A percentile compares a stretch with the other conserved stretches of the same genome.
Conservation (phyloP, 495 filamentous ascomycete genomes). For the Recurvomyces mirabilis region DNA sequence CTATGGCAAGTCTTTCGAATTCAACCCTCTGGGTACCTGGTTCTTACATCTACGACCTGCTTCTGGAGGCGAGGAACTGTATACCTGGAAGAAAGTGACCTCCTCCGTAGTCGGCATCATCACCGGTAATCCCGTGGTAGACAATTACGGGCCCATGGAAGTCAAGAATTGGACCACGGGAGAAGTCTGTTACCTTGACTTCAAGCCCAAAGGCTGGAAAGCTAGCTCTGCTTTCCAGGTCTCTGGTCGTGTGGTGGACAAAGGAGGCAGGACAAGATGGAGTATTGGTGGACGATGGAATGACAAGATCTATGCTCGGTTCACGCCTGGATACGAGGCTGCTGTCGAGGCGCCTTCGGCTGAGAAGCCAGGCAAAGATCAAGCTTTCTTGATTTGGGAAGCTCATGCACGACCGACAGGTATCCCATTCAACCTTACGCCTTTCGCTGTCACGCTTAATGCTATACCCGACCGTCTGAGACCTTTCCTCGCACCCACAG, state of each 20-base stretch:
- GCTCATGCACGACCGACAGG: constrained; percentile 65
- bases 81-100: constrained; percentile 98
- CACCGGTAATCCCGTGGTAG: constrained; percentile 89
- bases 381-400: constrained; percentile 90
- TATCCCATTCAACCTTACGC: constrained; percentile 93
- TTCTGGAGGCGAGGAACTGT: constrained; percentile 64
- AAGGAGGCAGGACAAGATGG: constrained; percentile 64
- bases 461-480: constrained; percentile 64
- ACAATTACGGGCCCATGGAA: constrained; percentile 96
- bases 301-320: constrained; percentile 87
- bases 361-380: constrained; percentile 41
- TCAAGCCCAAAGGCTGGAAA: constrained; percentile 94
- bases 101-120: constrained; percentile 98
- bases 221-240: constrained; percentile 81
- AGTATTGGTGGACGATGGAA: constrained; percentile 93
- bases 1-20: constrained; percentile 93
- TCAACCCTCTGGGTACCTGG: constrained; percentile 94
- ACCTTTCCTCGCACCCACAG: constrained; percentile 73
- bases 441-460: constrained; percentile 90
- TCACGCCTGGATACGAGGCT: constrained; percentile 82
- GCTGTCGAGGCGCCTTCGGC: constrained; percentile 44
- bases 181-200: constrained; percentile 80
- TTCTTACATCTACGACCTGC: constrained; percentile 78
- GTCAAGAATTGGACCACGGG: constrained; percentile 95
- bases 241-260: constrained; percentile 68